phyloP scores from a whole-genome alignment of 1,139 yeast species.

The Tardiomyces depauwii region DNA sequence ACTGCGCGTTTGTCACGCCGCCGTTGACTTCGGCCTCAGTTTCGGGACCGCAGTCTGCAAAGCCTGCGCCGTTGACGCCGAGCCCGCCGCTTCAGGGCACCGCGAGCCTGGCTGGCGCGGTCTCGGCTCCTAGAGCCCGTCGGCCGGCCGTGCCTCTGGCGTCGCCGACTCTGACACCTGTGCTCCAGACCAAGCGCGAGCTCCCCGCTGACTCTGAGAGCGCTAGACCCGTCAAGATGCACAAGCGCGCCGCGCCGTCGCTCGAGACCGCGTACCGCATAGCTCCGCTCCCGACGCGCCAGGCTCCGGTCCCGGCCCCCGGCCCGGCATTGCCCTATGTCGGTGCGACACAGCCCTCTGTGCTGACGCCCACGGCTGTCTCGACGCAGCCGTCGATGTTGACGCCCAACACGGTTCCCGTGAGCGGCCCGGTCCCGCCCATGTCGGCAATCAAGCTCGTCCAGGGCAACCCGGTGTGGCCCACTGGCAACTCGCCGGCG shows the following conservation, averaged over 20 bases:
- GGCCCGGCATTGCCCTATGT: too few relatives aligned
- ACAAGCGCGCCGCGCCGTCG: background rate
- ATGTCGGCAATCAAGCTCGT: background rate
- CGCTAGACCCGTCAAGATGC: background rate
- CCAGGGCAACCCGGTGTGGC: background rate
- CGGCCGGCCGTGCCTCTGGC: background rate
- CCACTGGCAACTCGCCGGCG: background rate
- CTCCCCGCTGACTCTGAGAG: background rate
- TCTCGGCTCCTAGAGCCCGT: background rate
- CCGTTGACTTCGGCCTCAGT: too few relatives aligned
- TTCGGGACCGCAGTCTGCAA: too few relatives aligned
- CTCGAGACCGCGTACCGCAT: background rate
- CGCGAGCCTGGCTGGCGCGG: background rate
- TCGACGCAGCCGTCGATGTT: background rate
- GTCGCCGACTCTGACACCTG: background rate
- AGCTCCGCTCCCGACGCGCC: too few relatives aligned
- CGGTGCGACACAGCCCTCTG: background rate
- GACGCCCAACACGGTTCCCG: background rate
- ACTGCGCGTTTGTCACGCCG: constrained; percentile 1
- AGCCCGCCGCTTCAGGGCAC: background rate
- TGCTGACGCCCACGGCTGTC: background rate
- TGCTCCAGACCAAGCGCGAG: background rate
- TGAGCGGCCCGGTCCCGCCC: background rate
- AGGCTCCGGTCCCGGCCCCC: too few relatives aligned
- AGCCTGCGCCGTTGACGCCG: background rate